Percentiles rank a stretch among this genome's conserved stretches.
Evolutionary conservation across 257 asterid species (phyloP).

Genomic region (Nicotiana paniculata): DNA sequence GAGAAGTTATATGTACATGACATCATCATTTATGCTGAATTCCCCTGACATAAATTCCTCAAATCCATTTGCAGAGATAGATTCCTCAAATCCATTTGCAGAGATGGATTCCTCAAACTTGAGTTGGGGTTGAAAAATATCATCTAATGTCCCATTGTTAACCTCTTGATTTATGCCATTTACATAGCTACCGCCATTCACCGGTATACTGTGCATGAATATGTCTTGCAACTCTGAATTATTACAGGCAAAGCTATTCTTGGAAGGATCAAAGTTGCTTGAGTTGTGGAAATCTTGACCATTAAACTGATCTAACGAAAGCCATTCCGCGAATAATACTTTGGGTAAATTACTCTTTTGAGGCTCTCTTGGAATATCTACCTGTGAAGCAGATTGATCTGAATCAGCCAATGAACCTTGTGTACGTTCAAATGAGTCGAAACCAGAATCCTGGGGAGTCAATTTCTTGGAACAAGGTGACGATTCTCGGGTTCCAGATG

Average conservation of each 20-base stretch:
- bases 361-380: conserved; percentile 8
- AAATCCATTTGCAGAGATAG: conserved; percentile 28
- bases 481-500: conserved; percentile 7
- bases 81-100: conserved; percentile 28
- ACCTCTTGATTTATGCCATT: conserved; percentile 17
- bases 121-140: conserved; percentile 31
- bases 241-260: conserved; percentile 3
- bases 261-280: conserved; percentile 5
- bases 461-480: conserved; percentile 21
- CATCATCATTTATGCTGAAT: conserved; percentile 30
- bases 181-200: conserved; percentile 24
- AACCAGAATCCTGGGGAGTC: conserved; percentile 17
- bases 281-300: conserved; percentile 8
- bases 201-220: conserved; percentile 17
- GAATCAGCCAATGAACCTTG: conserved; percentile 24
- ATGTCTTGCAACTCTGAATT: conserved; percentile 26
- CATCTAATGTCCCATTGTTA: conserved; percentile 19
- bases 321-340: conserved; percentile 77
- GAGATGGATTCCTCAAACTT: conserved; percentile 40
- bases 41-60: conserved; percentile 37
- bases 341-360: conserved; percentile 44
- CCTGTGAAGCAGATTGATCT: conserved; percentile 27
- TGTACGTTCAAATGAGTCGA: conserved; percentile 29
- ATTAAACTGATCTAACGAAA: conserved; percentile 39
- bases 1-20: conserved; percentile 24